phyloP scores from a whole-genome alignment of 768 basidiomycete genomes.

The Macrolepiota dolichaula region DNA sequence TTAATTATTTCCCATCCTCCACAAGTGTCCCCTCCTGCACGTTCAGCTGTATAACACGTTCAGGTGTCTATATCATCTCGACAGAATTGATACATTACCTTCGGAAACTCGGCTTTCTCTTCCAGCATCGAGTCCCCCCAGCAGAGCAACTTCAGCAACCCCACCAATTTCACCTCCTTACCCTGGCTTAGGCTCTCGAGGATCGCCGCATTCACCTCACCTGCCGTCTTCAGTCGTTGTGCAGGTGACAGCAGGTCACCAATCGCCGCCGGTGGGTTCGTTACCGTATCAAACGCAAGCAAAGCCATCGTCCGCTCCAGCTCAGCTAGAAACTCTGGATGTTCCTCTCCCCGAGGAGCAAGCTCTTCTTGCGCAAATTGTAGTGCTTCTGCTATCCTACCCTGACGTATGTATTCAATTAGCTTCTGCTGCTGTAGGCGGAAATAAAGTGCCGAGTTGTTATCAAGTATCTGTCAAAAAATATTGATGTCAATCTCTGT shows the following conservation, averaged over 20 bases:
- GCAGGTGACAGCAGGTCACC: slow-evolving; percentile 78
- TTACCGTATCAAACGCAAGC: slow-evolving; percentile 72
- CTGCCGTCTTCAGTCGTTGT: slow-evolving; percentile 92
- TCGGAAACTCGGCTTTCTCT: slow-evolving; percentile 79
- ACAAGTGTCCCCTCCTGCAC: slow-evolving; percentile 26
- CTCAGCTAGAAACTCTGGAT: slow-evolving; percentile 88
- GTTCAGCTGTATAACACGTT: slow-evolving; percentile 23
- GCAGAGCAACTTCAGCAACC: slow-evolving; percentile 74
- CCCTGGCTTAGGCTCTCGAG: slow-evolving; percentile 90
- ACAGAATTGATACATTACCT: slow-evolving; percentile 38
- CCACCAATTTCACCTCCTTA: slow-evolving; percentile 86
- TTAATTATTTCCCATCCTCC: slow-evolving; percentile 18
- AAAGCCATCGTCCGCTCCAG: slow-evolving; percentile 95
- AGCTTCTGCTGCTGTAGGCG: slow-evolving; percentile 94
- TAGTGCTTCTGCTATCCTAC: slow-evolving; percentile 74
- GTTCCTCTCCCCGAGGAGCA: slow-evolving; percentile 93
- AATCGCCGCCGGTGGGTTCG: slow-evolving; percentile 61
- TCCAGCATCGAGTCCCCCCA: slow-evolving; percentile 86
- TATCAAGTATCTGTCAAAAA: slow-evolving; percentile 82
- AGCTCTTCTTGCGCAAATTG: slow-evolving; percentile 92
- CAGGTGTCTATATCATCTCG: slow-evolving; percentile 12
- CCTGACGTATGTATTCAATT: slow-evolving; percentile 90
- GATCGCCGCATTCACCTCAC: slow-evolving; percentile 94
- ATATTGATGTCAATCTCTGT: slow-evolving; percentile 17
- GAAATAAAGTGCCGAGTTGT: slow-evolving; percentile 91